Evolutionary conservation across 371 early-diverging fungal species (phyloP).

Genomic region (Mortierella sp.): DNA sequence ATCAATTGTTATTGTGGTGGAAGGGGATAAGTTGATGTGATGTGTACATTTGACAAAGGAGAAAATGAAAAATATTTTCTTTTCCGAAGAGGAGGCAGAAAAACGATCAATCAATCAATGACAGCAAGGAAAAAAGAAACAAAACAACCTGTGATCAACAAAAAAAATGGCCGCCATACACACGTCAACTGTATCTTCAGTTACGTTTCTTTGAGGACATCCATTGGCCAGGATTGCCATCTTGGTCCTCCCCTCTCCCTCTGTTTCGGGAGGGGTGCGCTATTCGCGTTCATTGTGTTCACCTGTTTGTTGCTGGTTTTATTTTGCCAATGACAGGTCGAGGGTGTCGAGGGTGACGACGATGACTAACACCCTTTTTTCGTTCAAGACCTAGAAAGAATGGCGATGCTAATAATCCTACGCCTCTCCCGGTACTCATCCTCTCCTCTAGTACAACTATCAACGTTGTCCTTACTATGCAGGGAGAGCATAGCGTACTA

Average conservation of each 20-base stretch:
- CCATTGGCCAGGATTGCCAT: background rate
- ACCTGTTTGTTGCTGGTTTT: background rate
- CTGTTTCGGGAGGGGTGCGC: background rate
- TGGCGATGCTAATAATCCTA: no score
- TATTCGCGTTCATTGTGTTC: constrained; percentile 1
- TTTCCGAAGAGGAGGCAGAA: background rate
- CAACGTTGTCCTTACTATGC: no score
- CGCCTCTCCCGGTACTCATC: no score
- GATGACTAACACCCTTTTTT: background rate
- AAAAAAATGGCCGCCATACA: background rate
- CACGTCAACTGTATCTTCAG: background rate
- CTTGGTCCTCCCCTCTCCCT: background rate
- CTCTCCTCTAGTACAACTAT: no score
- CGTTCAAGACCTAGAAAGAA: no score
- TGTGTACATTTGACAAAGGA: background rate
- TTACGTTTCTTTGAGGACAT: background rate
- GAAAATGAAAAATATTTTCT: background rate
- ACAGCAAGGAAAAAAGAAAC: background rate
- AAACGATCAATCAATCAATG: background rate
- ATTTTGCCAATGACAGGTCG: background rate
- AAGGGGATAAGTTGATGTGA: background rate
- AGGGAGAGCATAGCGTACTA: no score
- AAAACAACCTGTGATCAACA: background rate
- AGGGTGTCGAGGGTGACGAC: background rate
- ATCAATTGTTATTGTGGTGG: background rate